These are phyloP conservation scores for Coemansia sp. DNA, from an alignment of 192 early-diverging fungal species.

Conservation along the genomic window DNA sequence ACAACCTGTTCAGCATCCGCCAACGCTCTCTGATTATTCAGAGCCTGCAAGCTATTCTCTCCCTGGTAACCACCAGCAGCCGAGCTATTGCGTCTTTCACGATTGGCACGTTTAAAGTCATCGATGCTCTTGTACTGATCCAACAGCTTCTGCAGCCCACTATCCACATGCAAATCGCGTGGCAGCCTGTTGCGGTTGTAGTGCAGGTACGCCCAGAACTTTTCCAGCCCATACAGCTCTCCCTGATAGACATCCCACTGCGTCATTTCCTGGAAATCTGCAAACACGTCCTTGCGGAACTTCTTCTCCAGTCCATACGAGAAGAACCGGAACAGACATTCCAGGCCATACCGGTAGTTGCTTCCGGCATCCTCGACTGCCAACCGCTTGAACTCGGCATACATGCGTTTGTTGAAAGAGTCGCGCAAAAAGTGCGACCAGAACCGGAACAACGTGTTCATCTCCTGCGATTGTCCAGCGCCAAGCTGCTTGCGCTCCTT, in stretches of 20 bases:
- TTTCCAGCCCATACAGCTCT: conserved; percentile 86
- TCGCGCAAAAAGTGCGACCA: conserved; percentile 98
- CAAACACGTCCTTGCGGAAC: conserved; percentile 79
- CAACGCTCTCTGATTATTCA: conserved; percentile 34
- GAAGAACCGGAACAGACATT: conserved; percentile 97
- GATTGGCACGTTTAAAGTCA: conserved; percentile 54
- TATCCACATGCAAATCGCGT: conserved; percentile 55
- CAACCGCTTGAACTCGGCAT: conserved; percentile 84
- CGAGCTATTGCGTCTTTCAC: conserved; percentile 39
- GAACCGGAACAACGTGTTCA: conserved; percentile 97
- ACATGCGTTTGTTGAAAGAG: conserved; percentile 93
- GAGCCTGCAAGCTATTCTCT: conserved; percentile 11
- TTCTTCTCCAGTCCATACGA: conserved; percentile 92
- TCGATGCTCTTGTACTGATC: conserved; percentile 61
- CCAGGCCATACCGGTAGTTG: conserved; percentile 92
- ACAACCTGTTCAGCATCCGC: conserved; percentile 33
- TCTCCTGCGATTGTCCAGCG: conserved; percentile 86
- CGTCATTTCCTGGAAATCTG: conserved; percentile 84
- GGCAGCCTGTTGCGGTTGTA: conserved; percentile 83
- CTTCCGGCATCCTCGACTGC: conserved; percentile 83
- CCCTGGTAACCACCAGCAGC: conserved; percentile 6
- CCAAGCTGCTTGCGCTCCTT: conserved; percentile 90
- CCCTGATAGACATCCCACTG: conserved; percentile 68
- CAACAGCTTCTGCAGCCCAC: conserved; percentile 55
- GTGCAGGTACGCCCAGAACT: conserved; percentile 93